These are phyloP conservation scores for Schizochytrium sp. DNA, from an alignment of 108 stramenopile genomes.

Conservation along the genomic window DNA sequence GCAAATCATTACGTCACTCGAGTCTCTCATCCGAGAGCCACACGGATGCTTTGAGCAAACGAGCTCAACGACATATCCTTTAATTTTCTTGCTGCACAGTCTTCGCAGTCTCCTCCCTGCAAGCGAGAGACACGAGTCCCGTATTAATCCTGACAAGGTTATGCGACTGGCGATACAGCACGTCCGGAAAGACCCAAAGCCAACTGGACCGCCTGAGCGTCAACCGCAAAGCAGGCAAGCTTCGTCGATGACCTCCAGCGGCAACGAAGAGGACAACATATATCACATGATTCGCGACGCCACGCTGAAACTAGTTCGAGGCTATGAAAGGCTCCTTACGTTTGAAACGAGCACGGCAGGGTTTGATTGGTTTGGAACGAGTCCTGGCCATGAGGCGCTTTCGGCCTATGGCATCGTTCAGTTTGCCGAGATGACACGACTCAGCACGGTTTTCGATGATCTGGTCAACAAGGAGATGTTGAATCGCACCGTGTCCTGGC, in stretches of 20 bases:
- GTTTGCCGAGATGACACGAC: neutral
- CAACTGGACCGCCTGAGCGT: no score
- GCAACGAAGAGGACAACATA: no score
- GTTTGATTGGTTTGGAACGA: neutral
- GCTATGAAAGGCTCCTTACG: neutral
- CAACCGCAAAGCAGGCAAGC: no score
- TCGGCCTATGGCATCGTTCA: neutral
- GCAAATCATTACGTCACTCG: neutral
- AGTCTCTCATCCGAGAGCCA: neutral
- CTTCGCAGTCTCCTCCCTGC: neutral
- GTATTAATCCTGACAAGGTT: no score
- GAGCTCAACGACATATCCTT: neutral
- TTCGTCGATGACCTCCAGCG: no score
- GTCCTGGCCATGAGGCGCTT: neutral
- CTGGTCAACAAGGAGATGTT: neutral
- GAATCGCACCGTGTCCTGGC: neutral
- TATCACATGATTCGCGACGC: no score
- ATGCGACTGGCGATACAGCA: neutral
- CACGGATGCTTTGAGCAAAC: slow-evolving; percentile 11
- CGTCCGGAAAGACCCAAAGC: neutral
- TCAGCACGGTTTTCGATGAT: neutral
- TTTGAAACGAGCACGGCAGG: neutral
- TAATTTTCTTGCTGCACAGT: neutral
- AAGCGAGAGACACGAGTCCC: neutral
- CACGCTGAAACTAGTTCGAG: neutral